Evolutionary conservation across 768 basidiomycete genomes (phyloP), one percentile per base, ranked within the genome.

Genomic region (Fomitopsis pulvina): DNA sequence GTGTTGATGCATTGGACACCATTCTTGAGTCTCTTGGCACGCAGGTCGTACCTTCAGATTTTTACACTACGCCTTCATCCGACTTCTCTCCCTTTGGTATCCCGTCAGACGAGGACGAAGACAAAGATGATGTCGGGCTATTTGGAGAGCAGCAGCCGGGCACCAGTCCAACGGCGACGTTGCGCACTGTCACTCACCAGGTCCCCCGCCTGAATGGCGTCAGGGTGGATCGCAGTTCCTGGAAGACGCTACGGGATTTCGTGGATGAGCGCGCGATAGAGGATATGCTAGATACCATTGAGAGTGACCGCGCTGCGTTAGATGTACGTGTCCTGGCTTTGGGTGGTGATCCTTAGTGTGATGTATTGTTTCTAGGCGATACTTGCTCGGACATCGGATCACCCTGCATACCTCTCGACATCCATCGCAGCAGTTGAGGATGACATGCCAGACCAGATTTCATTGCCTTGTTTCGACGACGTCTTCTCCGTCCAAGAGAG

Each of bases 231-330:
- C 71, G 80, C 50, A 72, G 70, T 34, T 73, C 69, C 27, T 91
- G 89, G 89, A 92, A 89, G 72, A 87, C 85, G 0, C 61, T 92
- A 28, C 77, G 90, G 28, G 88, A 92, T 61, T 92, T 92, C 63
- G 86, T 91, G 29, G 87, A 91, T 57, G 90, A 92, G 57, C 75
- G 81, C 26, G 85, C 81, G 6, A 81, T 92, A 30, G 90, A 92
- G 47, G 85, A 87, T 53, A 74, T 81, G 18, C 61, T 85, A 41
- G 90, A 92, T 47, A 73, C 71, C 1, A 78, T 92, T 42, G 90
- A 92, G 58, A 74, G 69, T 48, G 86, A 90, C 48, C 71, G 87
- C 42, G 72, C 69, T 53, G 70, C 71, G 26, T 67, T 92, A 30
- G 88, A 92, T 51, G 88, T 87, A 53, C 48, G 81, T 68, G 11